Evolutionary conservation across 805 yeast species (phyloP), one percentile per base, ranked within the genome.

Genomic region (Brettanomyces sp.): DNA sequence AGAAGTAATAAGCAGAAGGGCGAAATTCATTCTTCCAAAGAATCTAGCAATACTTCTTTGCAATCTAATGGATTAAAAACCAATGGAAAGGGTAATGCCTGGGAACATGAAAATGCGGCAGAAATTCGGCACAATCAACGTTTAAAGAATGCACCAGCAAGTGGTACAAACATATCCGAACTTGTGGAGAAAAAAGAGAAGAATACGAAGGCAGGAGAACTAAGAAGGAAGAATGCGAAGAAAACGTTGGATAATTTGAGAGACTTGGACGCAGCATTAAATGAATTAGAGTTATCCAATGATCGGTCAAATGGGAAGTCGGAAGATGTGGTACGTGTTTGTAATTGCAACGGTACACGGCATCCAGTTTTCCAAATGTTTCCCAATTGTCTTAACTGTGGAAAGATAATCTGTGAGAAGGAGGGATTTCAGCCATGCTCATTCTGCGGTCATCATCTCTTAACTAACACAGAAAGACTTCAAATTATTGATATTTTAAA

Each of bases 381-480:
- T 2, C 98, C 99, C 1, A 93, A 93, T 60, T 93, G 99, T 56
- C 65, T 93, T 37, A 80, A 84, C 49, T 93, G 99, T 62, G 99
- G 99, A 9, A 86, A 89, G 62, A 86, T 93, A 38, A 86, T 93
- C 3, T 93, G 99, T 67, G 73, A 75, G 4, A 82, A 81, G 54
- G 98, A 93, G 58, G 98, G 98, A 0, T 67, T 87, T 23, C 93
- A 90, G 49, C 93, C 93, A 3, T 93, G 99, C 58, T 74, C 93
- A 2, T 84, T 66, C 50, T 93, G 99, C 66, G 86, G 88, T 0
- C 60, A 71, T 24, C 83, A 79, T 33, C 64, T 93, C 38, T 68
- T 93, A 18, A 71, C 79, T 5, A 59, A 64, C 9, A 74, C 73
- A n/a, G 96, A 90, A 52, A 73, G 78, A 54, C 50, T 56, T 4